Conservation (phyloP, 1,284 basidiomycete species). For the Cryptococcus amylolentus region DNA sequence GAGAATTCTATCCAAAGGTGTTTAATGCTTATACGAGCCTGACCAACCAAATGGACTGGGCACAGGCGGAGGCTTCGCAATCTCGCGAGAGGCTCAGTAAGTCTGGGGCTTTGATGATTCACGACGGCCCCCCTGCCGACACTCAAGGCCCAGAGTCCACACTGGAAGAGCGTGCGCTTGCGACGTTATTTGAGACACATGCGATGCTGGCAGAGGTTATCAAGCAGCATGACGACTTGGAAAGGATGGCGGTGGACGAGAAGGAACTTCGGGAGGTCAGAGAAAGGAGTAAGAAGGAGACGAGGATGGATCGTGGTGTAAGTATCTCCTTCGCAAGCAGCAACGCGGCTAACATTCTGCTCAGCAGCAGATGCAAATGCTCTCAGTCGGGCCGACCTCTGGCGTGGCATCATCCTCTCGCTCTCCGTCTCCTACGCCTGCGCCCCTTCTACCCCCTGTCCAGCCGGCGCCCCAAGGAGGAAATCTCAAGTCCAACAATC, state of each 20-base stretch:
- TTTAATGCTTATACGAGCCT: constrained; percentile 47
- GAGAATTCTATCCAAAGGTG: constrained; percentile 48
- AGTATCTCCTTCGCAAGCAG: constrained; percentile 5
- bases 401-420: constrained; percentile 30
- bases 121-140: constrained; percentile 18
- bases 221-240: constrained; percentile 44
- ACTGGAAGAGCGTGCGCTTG: constrained; percentile 41
- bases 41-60: constrained; percentile 51
- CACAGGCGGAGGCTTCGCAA: constrained; percentile 48
- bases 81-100: constrained; percentile 22
- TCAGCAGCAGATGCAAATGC: not conserved
- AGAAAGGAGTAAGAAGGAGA: constrained; percentile 48
- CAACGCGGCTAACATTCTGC: too few species aligned
- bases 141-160: constrained; percentile 12
- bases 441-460: constrained; percentile 10
- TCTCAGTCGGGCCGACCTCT: not conserved
- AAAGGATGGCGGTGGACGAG: constrained; percentile 36
- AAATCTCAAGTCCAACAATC: constrained; percentile 9
- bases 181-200: constrained; percentile 40
- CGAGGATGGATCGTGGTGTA: constrained; percentile 39
- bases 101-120: not conserved
- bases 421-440: constrained; percentile 34
- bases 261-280: constrained; percentile 40
- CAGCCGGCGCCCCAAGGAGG: not conserved
- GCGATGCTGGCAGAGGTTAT: constrained; percentile 36